phyloP scores from a whole-genome alignment of 208 protist genomes.

The Crithidia bombi region DNA sequence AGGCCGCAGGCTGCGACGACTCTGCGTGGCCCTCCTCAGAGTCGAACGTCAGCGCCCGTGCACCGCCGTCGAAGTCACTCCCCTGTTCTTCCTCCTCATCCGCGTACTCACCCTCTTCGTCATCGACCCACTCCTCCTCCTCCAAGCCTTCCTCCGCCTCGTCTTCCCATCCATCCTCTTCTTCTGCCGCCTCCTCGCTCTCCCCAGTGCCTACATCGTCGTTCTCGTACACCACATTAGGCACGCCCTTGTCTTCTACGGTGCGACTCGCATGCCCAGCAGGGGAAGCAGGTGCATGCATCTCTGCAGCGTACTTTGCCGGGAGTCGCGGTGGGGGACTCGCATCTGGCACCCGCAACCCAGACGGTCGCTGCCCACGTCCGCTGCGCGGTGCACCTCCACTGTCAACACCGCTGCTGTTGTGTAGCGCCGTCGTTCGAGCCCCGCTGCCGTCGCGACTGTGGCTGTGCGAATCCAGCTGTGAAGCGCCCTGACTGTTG shows the following conservation, averaged over 20 bases:
- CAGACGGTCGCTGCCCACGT: neutral
- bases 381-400: neutral
- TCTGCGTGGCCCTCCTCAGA: neutral
- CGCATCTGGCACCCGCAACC: neutral
- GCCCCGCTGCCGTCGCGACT: constrained; percentile 3
- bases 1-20: neutral
- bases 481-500: constrained; percentile 11
- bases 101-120: no score
- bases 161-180: neutral
- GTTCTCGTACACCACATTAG: constrained; percentile 10
- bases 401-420: neutral
- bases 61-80: neutral
- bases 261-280: no score
- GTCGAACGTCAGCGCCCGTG: constrained; percentile 6
- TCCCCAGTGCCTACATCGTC: neutral
- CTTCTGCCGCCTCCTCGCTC: no score
- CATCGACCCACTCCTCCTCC: neutral
- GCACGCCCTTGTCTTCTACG: neutral
- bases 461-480: constrained; percentile 10
- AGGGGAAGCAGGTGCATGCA: neutral
- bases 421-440: neutral
- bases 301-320: neutral
- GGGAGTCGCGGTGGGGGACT: constrained; percentile 25
- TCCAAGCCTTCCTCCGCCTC: neutral
- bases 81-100: constrained; percentile 1